Evolutionary conservation across 192 early-diverging fungal species (phyloP), one percentile per base, ranked within the genome.

Genomic region (Obelidium mucronatum): DNA sequence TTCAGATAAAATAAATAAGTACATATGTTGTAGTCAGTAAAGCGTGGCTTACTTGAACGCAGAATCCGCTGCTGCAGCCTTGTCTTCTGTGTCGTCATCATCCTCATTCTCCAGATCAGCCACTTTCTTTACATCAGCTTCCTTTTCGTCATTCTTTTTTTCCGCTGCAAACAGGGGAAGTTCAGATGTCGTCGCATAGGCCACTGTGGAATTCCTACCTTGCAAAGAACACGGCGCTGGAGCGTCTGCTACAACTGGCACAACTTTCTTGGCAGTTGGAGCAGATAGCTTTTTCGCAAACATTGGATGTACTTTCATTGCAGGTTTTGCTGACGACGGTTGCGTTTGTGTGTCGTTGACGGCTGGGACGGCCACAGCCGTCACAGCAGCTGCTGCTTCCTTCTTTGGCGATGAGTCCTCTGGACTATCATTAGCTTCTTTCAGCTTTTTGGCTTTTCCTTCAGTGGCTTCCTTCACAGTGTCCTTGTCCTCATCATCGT

Each of bases 281-380:
- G 44, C 8, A 48, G 44, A 24, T 24, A 35, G 15, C 37, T 40
- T 65, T 35, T 37, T 65, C 19, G 63, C 63, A 39, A 65, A 65
- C 34, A 65, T 34, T 33, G 63, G 63, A 35, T 65, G 63, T 1
- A 65, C 35, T 28, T 60, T 60, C 44, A n/a, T n/a, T n/a, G n/a
- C n/a, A n/a, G n/a, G n/a, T n/a, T n/a, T n/a, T n/a, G n/a, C n/a
- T n/a, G n/a, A n/a, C n/a, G n/a, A n/a, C n/a, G n/a, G n/a, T n/a
- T n/a, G n/a, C n/a, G n/a, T n/a, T n/a, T n/a, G n/a, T n/a, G n/a
- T n/a, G n/a, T n/a, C n/a, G n/a, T 48, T 48, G 8, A 15, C 11
- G 0, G 44, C 19, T 48, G 44, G 19, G 8, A 15, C 44, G 11
- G 0, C 44, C 0, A 0, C 44, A 6, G 19, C 44, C 44, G 8